Evolutionary conservation across 192 early-diverging fungal genomes (phyloP).

Genomic region (Oehlia diaphana): DNA sequence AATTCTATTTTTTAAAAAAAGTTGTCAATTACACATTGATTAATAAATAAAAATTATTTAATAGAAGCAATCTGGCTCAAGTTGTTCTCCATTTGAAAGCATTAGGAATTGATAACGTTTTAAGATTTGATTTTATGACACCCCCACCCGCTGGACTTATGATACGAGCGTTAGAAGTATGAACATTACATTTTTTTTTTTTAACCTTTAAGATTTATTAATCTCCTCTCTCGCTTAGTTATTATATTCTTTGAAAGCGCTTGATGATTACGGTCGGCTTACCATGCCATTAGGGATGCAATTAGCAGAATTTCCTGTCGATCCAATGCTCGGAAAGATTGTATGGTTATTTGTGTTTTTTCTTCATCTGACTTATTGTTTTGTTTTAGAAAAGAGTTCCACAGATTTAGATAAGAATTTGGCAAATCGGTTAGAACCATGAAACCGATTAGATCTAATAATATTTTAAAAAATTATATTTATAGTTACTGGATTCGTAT

Average conservation of each 20-base stretch:
- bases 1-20: not conserved
- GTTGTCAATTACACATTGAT: not conserved
- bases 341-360: conserved; percentile 27
- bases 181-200: not conserved
- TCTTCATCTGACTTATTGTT: not conserved
- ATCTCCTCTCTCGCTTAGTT: conserved; percentile 36
- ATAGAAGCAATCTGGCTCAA: conserved; percentile 64
- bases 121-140: conserved; percentile 78
- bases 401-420: too few relatives aligned
- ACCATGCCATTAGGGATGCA: conserved; percentile 70
- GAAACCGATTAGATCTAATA: too few relatives aligned
- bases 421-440: too few relatives aligned
- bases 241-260: conserved; percentile 69
- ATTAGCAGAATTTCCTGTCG: conserved; percentile 76
- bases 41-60: not conserved
- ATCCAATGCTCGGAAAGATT: conserved; percentile 69
- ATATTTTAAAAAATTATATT: not conserved
- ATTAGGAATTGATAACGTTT: conserved; percentile 78
- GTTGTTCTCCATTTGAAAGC: conserved; percentile 77
- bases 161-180: conserved; percentile 64
- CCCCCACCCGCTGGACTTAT: conserved; percentile 72
- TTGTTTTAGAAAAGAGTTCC: conserved; percentile 1
- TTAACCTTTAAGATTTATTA: not conserved
- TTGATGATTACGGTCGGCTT: conserved; percentile 70
- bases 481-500: conserved; percentile 57